phyloP scores from a whole-genome alignment of 1,284 basidiomycete species.

The Cryptococcus depauperatus region DNA sequence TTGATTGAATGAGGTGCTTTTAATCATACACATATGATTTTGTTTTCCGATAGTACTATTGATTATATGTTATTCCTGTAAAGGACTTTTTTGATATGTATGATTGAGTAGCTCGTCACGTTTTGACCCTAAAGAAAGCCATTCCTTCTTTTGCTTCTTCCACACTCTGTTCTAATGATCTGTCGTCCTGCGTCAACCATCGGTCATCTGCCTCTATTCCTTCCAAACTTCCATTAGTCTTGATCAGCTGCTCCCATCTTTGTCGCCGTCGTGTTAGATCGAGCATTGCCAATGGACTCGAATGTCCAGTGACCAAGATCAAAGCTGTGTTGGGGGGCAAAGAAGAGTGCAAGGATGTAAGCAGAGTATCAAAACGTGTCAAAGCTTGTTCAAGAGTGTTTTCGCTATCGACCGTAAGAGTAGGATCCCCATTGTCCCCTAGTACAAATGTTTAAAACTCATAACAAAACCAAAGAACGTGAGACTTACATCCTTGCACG shows the following conservation, averaged over 20 bases:
- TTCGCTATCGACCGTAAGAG: conserved; percentile 17
- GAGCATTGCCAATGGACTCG: conserved; percentile 71
- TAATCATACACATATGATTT: too few species aligned
- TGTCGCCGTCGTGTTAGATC: conserved; percentile 58
- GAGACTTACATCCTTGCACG: conserved; percentile 61
- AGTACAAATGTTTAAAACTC: not conserved
- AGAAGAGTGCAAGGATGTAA: conserved; percentile 56
- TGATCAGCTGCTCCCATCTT: conserved; percentile 63
- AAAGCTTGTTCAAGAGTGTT: conserved; percentile 21
- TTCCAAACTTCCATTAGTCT: conserved; percentile 46
- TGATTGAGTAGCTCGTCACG: too few species aligned
- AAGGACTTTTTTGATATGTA: too few species aligned
- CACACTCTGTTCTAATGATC: conserved; percentile 67
- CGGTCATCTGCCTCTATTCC: conserved; percentile 45
- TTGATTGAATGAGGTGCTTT: too few species aligned
- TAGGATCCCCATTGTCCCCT: conserved; percentile 6
- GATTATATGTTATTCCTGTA: too few species aligned
- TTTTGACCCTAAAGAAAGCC: conserved; percentile 72
- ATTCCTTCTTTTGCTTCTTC: conserved; percentile 70
- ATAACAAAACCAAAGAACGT: not conserved
- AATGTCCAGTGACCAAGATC: conserved; percentile 75
- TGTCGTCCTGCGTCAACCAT: conserved; percentile 69
- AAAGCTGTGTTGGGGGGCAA: conserved; percentile 71
- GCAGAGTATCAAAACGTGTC: conserved; percentile 53
- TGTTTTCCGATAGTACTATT: too few species aligned